Conservation (phyloP, 2,329 filamentous ascomycete species). For the Cucurbitaria berberidis region DNA sequence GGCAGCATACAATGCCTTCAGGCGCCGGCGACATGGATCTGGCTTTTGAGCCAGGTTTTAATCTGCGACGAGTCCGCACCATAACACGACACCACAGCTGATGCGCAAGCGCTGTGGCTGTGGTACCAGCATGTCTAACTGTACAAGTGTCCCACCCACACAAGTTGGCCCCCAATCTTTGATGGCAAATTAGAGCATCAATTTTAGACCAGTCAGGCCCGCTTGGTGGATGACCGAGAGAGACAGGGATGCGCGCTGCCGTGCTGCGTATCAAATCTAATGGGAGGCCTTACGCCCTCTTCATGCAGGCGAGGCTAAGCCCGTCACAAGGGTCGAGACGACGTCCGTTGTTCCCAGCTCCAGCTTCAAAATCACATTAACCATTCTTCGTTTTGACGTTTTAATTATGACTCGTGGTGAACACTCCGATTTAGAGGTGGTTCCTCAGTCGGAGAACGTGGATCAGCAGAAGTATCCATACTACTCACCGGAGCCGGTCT, state of each 20-base stretch:
- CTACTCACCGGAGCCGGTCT: constrained; percentile 3
- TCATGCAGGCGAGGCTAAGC: not conserved
- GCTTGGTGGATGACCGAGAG: too few relatives aligned
- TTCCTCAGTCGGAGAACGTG: not conserved
- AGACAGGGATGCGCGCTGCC: too few relatives aligned
- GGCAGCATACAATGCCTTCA: too few relatives aligned
- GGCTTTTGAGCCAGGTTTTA: not conserved
- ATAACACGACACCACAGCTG: too few relatives aligned
- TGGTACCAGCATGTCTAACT: too few relatives aligned
- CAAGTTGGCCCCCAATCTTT: too few relatives aligned
- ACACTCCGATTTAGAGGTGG: constrained; percentile 8
- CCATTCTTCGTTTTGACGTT: not conserved
- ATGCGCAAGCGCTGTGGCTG: not conserved
- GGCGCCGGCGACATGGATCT: not conserved
- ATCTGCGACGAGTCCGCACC: not conserved
- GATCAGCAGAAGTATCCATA: constrained; percentile 6
- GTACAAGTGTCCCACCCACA: too few relatives aligned
- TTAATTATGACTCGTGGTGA: constrained; percentile 2
- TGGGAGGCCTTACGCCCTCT: not conserved
- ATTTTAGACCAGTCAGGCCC: too few relatives aligned
- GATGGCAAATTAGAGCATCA: too few relatives aligned
- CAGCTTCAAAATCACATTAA: not conserved
- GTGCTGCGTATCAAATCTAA: too few relatives aligned
- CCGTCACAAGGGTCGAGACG: not conserved
- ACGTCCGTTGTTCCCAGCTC: not conserved